Evolutionary conservation across 2,329 filamentous ascomycete genomes (phyloP).

Genomic region (Xylaria digitata): DNA sequence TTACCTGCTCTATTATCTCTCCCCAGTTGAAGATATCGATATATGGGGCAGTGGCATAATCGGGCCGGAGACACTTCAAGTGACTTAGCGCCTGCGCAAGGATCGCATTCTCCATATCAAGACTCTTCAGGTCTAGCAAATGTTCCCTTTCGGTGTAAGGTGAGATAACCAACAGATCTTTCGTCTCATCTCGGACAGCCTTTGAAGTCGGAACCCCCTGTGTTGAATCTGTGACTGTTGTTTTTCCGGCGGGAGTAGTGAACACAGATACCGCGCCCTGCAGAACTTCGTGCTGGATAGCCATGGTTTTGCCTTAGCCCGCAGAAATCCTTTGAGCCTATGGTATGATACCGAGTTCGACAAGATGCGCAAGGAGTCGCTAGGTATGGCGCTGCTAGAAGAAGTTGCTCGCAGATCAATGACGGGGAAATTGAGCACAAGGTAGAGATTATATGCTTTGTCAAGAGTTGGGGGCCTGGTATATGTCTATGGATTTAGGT

Average conservation of each 20-base stretch:
- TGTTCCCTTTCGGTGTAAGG: slow-evolving; percentile 79
- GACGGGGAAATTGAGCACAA: not conserved
- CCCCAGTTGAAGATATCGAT: slow-evolving; percentile 81
- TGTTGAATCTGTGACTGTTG: slow-evolving; percentile 32
- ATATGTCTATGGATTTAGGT: slow-evolving; percentile 17
- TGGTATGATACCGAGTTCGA: slow-evolving; percentile 16
- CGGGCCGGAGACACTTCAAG: slow-evolving; percentile 69
- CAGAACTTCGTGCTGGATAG: slow-evolving; percentile 27
- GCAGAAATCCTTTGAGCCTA: slow-evolving; percentile 13
- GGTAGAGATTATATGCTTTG: slow-evolving; percentile 24
- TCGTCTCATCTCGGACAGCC: slow-evolving; percentile 29
- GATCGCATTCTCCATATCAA: slow-evolving; percentile 74
- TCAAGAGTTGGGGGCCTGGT: slow-evolving; percentile 16
- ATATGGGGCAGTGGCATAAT: slow-evolving; percentile 84
- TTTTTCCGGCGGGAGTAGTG: slow-evolving; percentile 31
- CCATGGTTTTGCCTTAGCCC: slow-evolving; percentile 27
- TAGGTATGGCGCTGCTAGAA: slow-evolving; percentile 15
- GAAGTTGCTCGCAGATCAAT: slow-evolving; percentile 4
- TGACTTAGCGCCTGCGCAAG: slow-evolving; percentile 77
- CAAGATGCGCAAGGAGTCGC: slow-evolving; percentile 4
- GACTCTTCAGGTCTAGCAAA: slow-evolving; percentile 75
- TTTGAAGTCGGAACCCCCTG: slow-evolving; percentile 26
- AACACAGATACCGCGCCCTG: slow-evolving; percentile 10
- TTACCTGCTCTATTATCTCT: slow-evolving; percentile 69
- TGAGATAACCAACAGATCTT: slow-evolving; percentile 69